Evolutionary conservation across 805 yeast species (phyloP).

Genomic region (Starmerella sp.): DNA sequence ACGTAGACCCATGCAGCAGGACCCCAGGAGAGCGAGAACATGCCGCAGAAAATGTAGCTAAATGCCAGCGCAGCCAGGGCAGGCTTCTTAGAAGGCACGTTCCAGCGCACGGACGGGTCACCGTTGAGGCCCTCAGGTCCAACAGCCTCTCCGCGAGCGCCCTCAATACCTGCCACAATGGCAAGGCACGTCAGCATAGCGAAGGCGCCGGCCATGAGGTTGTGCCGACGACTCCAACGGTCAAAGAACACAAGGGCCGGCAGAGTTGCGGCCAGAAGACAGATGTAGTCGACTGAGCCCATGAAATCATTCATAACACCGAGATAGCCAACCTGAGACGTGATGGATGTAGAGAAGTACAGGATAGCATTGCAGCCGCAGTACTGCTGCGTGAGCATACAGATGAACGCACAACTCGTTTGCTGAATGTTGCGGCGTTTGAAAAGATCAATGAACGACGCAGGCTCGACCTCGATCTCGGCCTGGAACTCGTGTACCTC

Average conservation of each 20-base stretch:
- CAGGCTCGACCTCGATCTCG: constrained; percentile 25
- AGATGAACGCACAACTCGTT: constrained; percentile 53
- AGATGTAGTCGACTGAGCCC: constrained; percentile 41
- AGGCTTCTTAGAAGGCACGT: constrained; percentile 35
- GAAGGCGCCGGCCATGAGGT: constrained; percentile 57
- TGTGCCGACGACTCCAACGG: constrained; percentile 63
- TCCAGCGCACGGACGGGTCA: constrained; percentile 41
- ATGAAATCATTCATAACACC: constrained; percentile 59
- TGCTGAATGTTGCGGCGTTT: constrained; percentile 26
- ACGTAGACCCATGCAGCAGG: constrained; percentile 62
- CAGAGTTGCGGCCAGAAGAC: constrained; percentile 65
- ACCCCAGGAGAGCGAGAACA: constrained; percentile 82
- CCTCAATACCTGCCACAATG: constrained; percentile 22
- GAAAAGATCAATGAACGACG: constrained; percentile 41
- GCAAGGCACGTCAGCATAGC: constrained; percentile 44
- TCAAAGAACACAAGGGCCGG: constrained; percentile 78
- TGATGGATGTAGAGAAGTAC: constrained; percentile 78
- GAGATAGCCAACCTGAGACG: constrained; percentile 38
- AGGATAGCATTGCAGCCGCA: constrained; percentile 85
- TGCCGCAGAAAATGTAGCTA: constrained; percentile 51
- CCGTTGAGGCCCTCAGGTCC: constrained; percentile 20
- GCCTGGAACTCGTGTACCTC: constrained; percentile 33
- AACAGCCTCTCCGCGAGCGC: constrained; percentile 16
- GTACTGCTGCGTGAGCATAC: constrained; percentile 79
- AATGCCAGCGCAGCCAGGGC: constrained; percentile 44